Percentiles rank a stretch among this genome's conserved stretches.
Conservation (phyloP, 805 yeast genomes). For the Tanozyma kutaoensis region DNA sequence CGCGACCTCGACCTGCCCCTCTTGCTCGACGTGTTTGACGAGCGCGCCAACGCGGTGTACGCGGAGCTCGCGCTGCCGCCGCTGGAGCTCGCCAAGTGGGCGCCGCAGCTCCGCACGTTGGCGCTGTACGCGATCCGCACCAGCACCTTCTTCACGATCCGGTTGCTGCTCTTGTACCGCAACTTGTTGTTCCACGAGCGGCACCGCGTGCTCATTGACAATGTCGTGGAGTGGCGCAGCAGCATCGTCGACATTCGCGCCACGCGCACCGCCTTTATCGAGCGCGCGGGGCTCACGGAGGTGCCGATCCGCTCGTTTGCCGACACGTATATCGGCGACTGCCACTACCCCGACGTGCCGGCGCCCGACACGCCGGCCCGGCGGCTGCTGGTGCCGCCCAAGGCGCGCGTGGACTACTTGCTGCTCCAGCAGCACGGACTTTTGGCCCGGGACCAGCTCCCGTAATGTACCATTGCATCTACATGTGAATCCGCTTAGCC, state of each 20-base stretch:
- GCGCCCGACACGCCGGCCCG: too few species aligned
- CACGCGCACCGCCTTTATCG: too few species aligned
- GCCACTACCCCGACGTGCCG: too few species aligned
- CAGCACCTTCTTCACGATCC: slow-evolving; percentile 14
- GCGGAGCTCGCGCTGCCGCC: slow-evolving; percentile 9
- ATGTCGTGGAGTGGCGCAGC: too few species aligned
- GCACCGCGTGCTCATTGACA: too few species aligned
- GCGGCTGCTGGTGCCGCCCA: too few species aligned
- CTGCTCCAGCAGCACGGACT: slow-evolving; percentile 4
- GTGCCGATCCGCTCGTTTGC: too few species aligned
- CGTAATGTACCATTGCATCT: not conserved
- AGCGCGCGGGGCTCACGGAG: too few species aligned
- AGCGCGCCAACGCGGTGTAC: slow-evolving; percentile 12
- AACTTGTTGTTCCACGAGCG: slow-evolving; percentile 12
- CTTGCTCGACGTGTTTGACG: slow-evolving; percentile 20
- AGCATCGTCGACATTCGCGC: too few species aligned
- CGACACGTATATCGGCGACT: too few species aligned
- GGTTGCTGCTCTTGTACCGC: slow-evolving; percentile 16
- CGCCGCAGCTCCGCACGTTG: slow-evolving; percentile 7
- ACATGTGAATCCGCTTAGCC: not conserved
- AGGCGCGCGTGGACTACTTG: slow-evolving; percentile 5
- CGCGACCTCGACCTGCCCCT: slow-evolving; percentile 28
- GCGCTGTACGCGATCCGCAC: slow-evolving; percentile 18
- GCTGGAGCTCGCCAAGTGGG: slow-evolving; percentile 2
- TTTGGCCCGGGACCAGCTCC: slow-evolving; percentile 3